Evolutionary conservation across 2,329 filamentous ascomycete species (phyloP), one percentile per base, ranked within the genome.

Genomic region (Orbilia brochopaga): DNA sequence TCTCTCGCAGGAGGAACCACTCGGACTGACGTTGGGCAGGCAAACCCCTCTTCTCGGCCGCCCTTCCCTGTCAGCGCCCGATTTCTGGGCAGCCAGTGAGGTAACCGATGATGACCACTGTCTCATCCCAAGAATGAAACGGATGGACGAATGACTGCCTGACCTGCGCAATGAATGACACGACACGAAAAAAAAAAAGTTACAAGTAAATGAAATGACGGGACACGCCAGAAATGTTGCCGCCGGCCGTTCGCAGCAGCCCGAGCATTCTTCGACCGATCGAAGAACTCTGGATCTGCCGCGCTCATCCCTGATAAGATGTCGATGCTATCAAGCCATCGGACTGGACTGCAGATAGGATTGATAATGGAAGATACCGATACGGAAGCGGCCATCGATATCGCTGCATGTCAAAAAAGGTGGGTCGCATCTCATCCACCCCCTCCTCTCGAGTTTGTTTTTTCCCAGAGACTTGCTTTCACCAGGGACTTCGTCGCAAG

Each of bases 41-140:
- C 32, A 24, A 58, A 50, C 66, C 66, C 66, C 66, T 70, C 66
- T 46, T 70, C 66, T 70, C 54, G 66, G 59, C 66, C 54, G 56
- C 48, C 11, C 17, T 70, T 70, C 66, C 66, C 58, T 70, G 66
- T 40, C 53, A 44, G 37, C 32, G 35, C 32, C 52, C 21, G 30
- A 5, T 5, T n/a, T 21, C 44, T 21, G 8, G 44, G 40, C 48
- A 51, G 17, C 11, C 46, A 13, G 19, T 53, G 30, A 35, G 21
- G 23, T 21, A 46, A n/a, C 42, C 21, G 30, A 48, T 48, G 44
- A 48, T 21, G 8, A 21, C 44, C 44, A 21, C 19, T 48, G 44
- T 48, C 44, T 48, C 44, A 48, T 48, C 44, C 19, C 19, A 15
- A 23, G n/a, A 48, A 48, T 19, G 8, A 1, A 17, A 19, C 15